phyloP scores from a whole-genome alignment of 176 grass and related monocot genomes.

The Juncus inflexus region DNA sequence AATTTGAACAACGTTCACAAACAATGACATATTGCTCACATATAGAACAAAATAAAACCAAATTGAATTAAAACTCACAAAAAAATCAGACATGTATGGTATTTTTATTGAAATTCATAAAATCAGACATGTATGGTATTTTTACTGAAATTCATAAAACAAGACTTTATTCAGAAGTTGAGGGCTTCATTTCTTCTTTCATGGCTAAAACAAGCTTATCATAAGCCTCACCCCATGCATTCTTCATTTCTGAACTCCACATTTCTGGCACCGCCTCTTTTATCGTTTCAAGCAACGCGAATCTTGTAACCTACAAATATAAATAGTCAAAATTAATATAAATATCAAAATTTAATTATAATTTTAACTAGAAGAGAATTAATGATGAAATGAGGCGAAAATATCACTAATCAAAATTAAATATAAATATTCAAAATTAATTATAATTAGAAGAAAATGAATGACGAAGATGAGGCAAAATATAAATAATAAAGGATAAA shows the following conservation, averaged over 20 bases:
- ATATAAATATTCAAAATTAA: neutral
- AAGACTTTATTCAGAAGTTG: constrained; percentile 24
- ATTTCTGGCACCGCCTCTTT: constrained; percentile 72
- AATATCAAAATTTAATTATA: too few species aligned
- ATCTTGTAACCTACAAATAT: constrained; percentile 61
- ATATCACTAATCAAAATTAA: neutral
- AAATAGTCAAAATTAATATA: neutral
- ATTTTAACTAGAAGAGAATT: neutral
- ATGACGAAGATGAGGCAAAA: neutral
- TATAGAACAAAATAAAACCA: too few species aligned
- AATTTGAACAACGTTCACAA: too few species aligned
- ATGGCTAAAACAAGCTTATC: constrained; percentile 71
- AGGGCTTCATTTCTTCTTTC: constrained; percentile 66
- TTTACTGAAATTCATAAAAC: too few species aligned
- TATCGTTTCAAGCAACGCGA: constrained; percentile 65
- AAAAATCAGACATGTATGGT: too few species aligned
- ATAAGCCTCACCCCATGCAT: constrained; percentile 61
- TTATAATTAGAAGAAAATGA: neutral
- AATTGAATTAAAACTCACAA: too few species aligned
- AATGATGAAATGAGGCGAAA: neutral
- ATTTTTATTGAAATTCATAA: too few species aligned
- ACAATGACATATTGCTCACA: too few species aligned
- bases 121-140: too few species aligned
- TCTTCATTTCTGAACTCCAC: constrained; percentile 64
- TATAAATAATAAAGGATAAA: neutral